Percentiles rank a stretch among this genome's conserved stretches.
Conservation (phyloP, 352 stramenopile genomes). For the Lagenidium giganteum region DNA sequence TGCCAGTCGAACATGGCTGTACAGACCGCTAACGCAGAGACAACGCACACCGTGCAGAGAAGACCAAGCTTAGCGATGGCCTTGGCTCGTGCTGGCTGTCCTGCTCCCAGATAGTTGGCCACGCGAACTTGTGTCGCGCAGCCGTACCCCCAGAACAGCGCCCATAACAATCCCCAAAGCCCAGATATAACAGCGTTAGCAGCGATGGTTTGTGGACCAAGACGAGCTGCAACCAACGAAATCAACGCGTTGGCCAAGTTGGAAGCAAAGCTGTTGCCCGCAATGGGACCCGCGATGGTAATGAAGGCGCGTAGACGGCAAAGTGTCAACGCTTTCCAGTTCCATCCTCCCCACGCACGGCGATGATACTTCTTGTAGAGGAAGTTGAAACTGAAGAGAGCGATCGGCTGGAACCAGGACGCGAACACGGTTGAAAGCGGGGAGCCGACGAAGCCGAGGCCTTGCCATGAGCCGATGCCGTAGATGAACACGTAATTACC, state of each 20-base stretch:
- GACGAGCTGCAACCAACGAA: constrained; percentile 55
- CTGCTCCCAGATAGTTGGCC: constrained; percentile 69
- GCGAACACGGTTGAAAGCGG: constrained; percentile 71
- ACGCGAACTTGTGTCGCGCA: constrained; percentile 76
- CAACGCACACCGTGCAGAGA: constrained; percentile 41
- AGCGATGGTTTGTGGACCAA: constrained; percentile 52
- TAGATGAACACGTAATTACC: constrained; percentile 79
- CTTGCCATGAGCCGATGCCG: constrained; percentile 36
- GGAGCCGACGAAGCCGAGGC: constrained; percentile 76
- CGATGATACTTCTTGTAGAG: constrained; percentile 51
- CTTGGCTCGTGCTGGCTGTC: constrained; percentile 39
- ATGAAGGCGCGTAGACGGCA: constrained; percentile 37
- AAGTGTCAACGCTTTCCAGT: constrained; percentile 35
- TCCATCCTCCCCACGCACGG: constrained; percentile 57
- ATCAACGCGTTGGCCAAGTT: constrained; percentile 67
- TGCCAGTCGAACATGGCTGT: constrained; percentile 40
- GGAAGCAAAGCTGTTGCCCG: constrained; percentile 66
- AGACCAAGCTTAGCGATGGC: constrained; percentile 49
- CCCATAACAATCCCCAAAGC: constrained; percentile 66
- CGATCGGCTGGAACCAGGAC: constrained; percentile 67
- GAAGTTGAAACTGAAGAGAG: constrained; percentile 55
- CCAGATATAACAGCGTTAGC: constrained; percentile 68
- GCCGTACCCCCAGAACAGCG: constrained; percentile 75
- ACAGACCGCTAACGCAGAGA: constrained; percentile 33
- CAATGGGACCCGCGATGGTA: constrained; percentile 53